Base-by-base conservation (phyloP, 768 basidiomycete species). In the Nidula microcarpa region DNA sequence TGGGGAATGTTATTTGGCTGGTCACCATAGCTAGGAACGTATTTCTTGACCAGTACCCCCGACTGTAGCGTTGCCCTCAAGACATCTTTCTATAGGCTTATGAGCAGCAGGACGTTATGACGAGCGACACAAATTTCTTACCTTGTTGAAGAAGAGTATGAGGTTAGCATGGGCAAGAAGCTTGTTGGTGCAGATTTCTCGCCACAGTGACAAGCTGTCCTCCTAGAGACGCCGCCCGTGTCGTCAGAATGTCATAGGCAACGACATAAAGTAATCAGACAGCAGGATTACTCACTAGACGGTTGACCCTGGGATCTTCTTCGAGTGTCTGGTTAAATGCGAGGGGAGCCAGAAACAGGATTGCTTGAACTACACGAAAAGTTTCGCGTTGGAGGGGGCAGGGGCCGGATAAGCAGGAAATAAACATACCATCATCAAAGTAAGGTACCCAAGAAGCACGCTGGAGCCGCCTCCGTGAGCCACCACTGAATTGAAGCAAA, bases 341-440 rank as follows among this genome's bases (percentile, higher is more conserved):
- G 1, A 91, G 76, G 0, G 89, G 89, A 0, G 87, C 90, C n/a
- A 92, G 76, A 67, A 92, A 91, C 36, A 92, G 79, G 59, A 92
- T 89, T 0, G 88, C 86, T 65, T 89, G 80, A 6, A 89, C 86
- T 84, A 52, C 6, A 14, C 45, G 10, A 45, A 35, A 10, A 37
- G 14, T 17, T 8, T 33, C 13, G 11, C 3, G 3, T 8, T 16
- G 33, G 18, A 32, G 23, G 23, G 23, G 23, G 23, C 23, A 47
- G n/a, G 18, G 10, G 45, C 45, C 13, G 18, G 34, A 2, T 33
- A 30, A 32, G 23, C 17, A 13, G 48, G 34, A 35, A 35, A 49
- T 13, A 4, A 16, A 43, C 65, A 34, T 47, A 80, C 83, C 78
- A 62, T 88, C 83, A 58, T 92, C 87, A 56, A 92, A 92, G 65